These are phyloP conservation scores for Ulmus americana DNA, from an alignment of 331 rosid genomes.

Conservation along the genomic window DNA sequence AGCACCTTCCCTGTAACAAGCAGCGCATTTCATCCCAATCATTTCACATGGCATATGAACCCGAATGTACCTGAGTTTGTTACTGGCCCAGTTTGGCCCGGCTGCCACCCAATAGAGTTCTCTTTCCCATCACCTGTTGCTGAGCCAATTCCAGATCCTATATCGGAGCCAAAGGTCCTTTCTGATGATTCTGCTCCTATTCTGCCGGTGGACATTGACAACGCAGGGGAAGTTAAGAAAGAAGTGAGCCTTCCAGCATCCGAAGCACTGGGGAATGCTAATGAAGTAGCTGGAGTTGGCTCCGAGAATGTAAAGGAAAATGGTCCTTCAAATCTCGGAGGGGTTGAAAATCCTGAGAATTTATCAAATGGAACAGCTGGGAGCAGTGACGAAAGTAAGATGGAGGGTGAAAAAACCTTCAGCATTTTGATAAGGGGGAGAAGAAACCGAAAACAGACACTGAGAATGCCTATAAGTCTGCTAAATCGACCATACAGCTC, in stretches of 20 bases:
- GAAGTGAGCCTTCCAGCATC: conserved; percentile 34
- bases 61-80: conserved; percentile 55
- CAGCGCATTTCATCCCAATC: conserved; percentile 70
- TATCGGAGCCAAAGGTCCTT: conserved; percentile 42
- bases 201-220: conserved; percentile 48
- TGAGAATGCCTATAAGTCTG: conserved; percentile 86
- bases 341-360: conserved; percentile 36
- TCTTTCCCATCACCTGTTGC: conserved; percentile 61
- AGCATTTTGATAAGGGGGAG: conserved; percentile 86
- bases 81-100: conserved; percentile 66
- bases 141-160: conserved; percentile 47
- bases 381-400: conserved; percentile 37
- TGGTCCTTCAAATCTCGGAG: conserved; percentile 33
- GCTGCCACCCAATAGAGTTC: conserved; percentile 75
- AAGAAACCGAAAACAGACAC: conserved; percentile 84
- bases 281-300: conserved; percentile 35
- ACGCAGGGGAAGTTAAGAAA: conserved; percentile 39
- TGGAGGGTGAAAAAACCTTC: conserved; percentile 79
- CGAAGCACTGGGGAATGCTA: conserved; percentile 30
- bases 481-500: conserved; percentile 86
- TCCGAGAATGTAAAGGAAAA: conserved; percentile 51
- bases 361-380: conserved; percentile 29
- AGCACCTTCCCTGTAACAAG: conserved; percentile 59
- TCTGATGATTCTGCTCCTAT: conserved; percentile 40
- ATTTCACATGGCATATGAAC: conserved; percentile 72